Conservation (phyloP, 495 filamentous ascomycete species). For the Xylaria castorea region DNA sequence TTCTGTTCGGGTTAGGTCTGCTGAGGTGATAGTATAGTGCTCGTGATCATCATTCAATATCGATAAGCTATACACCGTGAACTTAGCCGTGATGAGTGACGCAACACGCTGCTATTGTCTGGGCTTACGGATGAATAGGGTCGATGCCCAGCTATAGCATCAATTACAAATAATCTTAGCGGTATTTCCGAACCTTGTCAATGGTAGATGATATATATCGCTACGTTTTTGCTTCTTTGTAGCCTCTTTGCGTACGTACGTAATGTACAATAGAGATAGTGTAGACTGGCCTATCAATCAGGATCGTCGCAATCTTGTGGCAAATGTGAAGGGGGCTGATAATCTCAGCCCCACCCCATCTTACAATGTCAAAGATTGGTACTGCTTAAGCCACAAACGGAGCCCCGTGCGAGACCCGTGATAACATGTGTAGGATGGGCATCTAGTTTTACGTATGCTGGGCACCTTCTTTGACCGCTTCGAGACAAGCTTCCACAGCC, state of each 20-base stretch:
- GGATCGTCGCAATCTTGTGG: not conserved
- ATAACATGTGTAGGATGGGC: not conserved
- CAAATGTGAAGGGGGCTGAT: conserved; percentile 1
- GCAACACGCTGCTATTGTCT: not conserved
- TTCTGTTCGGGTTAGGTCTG: not conserved
- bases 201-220: not conserved
- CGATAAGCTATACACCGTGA: conserved; percentile 11
- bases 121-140: not conserved
- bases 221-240: not conserved
- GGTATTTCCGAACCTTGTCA: not conserved
- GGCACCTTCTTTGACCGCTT: not conserved
- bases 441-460: not conserved
- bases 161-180: not conserved
- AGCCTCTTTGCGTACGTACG: not conserved
- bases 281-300: not conserved
- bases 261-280: not conserved
- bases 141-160: not conserved
- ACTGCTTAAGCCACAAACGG: conserved; percentile 1
- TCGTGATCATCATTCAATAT: conserved; percentile 7
- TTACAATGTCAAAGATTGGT: not conserved
- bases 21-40: conserved; percentile 1
- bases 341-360: not conserved
- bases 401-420: not conserved
- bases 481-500: not conserved
- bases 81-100: not conserved